phyloP scores from a whole-genome alignment of 257 asterid species.

The Echites panduratus region DNA sequence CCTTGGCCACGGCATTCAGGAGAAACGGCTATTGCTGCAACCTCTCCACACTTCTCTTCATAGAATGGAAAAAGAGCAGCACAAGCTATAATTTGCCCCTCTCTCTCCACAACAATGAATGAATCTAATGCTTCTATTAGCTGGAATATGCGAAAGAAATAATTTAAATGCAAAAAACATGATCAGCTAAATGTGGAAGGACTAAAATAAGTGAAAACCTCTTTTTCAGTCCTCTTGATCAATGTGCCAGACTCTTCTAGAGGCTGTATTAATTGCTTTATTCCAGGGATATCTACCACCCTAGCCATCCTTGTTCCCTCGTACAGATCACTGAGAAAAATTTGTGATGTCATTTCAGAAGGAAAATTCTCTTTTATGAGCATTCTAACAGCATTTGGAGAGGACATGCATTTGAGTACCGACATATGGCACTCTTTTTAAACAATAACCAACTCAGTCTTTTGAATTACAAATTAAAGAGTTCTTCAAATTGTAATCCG shows the following conservation, averaged over 20 bases:
- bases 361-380: slow-evolving; percentile 2
- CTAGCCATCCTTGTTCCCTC: slow-evolving; percentile 91
- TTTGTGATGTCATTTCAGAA: slow-evolving; percentile 1
- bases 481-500: neutral
- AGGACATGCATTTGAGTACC: neutral
- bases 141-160: slow-evolving; percentile 27
- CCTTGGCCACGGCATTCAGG: slow-evolving; percentile 99
- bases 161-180: neutral
- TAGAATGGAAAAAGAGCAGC: slow-evolving; percentile 80
- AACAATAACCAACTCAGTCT: neutral
- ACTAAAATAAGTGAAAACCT: slow-evolving; percentile 41
- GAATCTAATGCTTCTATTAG: slow-evolving; percentile 54
- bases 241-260: slow-evolving; percentile 76
- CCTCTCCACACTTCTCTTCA: slow-evolving; percentile 85
- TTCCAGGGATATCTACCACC: slow-evolving; percentile 58
- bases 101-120: slow-evolving; percentile 86
- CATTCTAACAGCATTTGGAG: neutral
- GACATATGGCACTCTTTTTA: neutral
- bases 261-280: slow-evolving; percentile 77
- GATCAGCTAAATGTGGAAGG: neutral
- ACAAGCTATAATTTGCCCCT: slow-evolving; percentile 90
- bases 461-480: neutral
- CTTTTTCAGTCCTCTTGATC: slow-evolving; percentile 77
- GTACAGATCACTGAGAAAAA: slow-evolving; percentile 76
- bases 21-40: slow-evolving; percentile 97